Evolutionary conservation across 306 rosid genomes (phyloP), one percentile per base, ranked within the genome.

Genomic region (Rosa persica): DNA sequence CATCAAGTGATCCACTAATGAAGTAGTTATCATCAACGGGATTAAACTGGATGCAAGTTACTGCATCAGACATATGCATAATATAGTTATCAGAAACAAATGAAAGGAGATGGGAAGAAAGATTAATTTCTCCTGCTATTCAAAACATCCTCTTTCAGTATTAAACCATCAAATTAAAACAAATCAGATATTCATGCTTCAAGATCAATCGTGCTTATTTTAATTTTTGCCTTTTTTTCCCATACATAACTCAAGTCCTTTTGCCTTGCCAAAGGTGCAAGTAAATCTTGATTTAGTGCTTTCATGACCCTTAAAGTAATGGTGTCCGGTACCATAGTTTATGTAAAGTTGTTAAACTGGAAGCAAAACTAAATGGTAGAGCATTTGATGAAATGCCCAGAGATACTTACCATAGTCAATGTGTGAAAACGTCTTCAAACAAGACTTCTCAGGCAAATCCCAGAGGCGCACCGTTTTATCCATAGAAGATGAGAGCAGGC

Each of bases 1-100:
- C 90, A 83, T 96, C 99, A 87, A 96, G 89, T 4, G 99, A 96
- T 83, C 99, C 99, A 40, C 99, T 96, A 78, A 96, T 96, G 98
- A 96, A 96, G 90, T 89, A 96, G 76, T 86, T 87, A 88, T 96
- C 99, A 84, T 96, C 98, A 82, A 91, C 91, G 75, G 99, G 99
- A 87, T 96, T 93, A 83, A 96, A 96, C 91, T 96, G 99, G 97
- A 96, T 96, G 94, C 99, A 96, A 71, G 99, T 96, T 81, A 96
- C 99, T 96, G 99, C 79, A 77, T 81, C 84, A 84, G 81, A 80
- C 76, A 82, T 80, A 89, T 79, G 75, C 81, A 78, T 76, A 83
- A 80, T 54, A 38, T n/a, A 77, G 76, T 79, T 65, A 84, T 87
- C 79, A 90, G 90, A 81, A 81, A 86, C 68, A 79, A 78, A 30